Evolutionary conservation across 257 asterid species (phyloP).

Genomic region (Osmanthus fragrans): DNA sequence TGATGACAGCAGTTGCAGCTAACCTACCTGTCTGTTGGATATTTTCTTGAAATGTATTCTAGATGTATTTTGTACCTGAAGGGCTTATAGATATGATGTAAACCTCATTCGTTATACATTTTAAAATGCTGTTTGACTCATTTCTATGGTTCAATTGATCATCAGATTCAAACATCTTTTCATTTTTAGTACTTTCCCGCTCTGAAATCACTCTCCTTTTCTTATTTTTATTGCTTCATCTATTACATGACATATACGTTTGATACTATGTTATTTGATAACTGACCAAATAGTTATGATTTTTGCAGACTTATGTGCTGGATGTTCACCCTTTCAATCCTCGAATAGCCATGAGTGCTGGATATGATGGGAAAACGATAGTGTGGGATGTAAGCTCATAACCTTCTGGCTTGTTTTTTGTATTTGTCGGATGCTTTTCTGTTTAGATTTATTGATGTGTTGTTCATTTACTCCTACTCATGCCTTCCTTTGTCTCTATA

Average conservation of each 20-base stretch:
- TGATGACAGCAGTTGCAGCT: neutral
- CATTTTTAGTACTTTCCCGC: neutral
- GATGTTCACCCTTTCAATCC: constrained; percentile 99
- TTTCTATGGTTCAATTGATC: constrained; percentile 9
- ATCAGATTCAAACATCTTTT: neutral
- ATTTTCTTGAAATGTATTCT: constrained; percentile 1
- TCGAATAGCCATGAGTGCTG: constrained; percentile 99
- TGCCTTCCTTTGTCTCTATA: constrained; percentile 15
- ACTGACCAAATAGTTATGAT: neutral
- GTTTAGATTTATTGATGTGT: constrained; percentile 8
- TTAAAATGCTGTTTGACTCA: neutral
- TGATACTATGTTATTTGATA: neutral
- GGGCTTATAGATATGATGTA: neutral
- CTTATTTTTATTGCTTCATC: constrained; percentile 5
- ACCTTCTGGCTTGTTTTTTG: constrained; percentile 19
- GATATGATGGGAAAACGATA: constrained; percentile 97
- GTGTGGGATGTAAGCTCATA: constrained; percentile 92
- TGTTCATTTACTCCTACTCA: constrained; percentile 11
- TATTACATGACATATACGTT: neutral
- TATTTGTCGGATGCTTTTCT: constrained; percentile 16
- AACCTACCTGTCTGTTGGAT: neutral
- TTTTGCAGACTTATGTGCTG: constrained; percentile 78
- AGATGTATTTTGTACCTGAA: neutral
- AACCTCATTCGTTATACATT: neutral
- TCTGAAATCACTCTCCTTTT: neutral